Base-by-base conservation (phyloP, 305 asterid genomes). In the Plantago coronopus region DNA sequence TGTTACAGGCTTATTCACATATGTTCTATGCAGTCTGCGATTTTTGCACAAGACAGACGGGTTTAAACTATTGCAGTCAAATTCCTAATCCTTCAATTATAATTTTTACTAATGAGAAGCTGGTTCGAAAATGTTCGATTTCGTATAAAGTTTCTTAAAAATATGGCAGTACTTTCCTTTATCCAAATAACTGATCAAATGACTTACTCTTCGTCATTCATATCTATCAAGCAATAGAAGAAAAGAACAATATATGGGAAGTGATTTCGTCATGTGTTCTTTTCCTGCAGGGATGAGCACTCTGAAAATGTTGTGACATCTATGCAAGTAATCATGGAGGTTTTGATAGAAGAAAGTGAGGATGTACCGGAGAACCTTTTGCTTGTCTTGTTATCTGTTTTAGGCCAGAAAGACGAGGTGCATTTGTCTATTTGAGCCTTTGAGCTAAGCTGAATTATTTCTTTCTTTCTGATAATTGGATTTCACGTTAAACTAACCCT, bases 341-440 rank as follows among this genome's bases (percentile, higher is more conserved):
- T 85, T 74, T 78, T 94, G 70, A 65, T 90, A 49, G 99, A 94
- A 75, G 99, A 94, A 73, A 87, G 97, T 65, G 97, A 90, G 80
- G 97, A 90, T 73, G 76, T 85, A 44, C 86, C 69, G 17, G 95
- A 90, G 71, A 81, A 88, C 71, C 93, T 94, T 76, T 70, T 90
- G 68, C 79, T 69, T 62, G 73, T 78, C 51, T 62, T 90, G 31
- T 70, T 94, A 74, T 90, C 97, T 57, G 81, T 80, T 73, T 79
- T 94, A 67, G 99, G 96, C 56, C 90, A 84, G 70, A 81, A 85
- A 69, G 79, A 72, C 69, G 74, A 81, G 76, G 99, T 87, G 74
- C 29, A 22, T 54, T 50, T 70, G 46, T 48, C 69, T 60, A 38
- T 50, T 48, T 54, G 27, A 40, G 7, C 7, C 34, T 8, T 27